Evolutionary conservation across 2,329 filamentous ascomycete genomes (phyloP).

Genomic region (Sclerotinia borealis): DNA sequence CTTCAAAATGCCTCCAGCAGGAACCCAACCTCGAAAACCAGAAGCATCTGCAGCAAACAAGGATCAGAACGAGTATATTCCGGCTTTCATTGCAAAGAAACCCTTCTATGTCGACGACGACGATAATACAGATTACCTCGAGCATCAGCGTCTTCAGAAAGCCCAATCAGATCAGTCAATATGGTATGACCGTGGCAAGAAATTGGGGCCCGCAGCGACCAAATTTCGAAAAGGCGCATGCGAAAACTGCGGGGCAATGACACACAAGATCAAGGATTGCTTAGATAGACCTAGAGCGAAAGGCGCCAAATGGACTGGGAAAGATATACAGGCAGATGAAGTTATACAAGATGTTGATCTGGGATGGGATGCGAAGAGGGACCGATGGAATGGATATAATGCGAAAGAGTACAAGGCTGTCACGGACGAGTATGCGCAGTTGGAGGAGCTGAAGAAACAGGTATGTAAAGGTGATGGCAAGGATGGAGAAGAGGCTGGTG

Average conservation of each 20-base stretch:
- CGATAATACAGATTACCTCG: slow-evolving; percentile 79
- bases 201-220: slow-evolving; percentile 78
- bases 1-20: slow-evolving; percentile 37
- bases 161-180: slow-evolving; percentile 61
- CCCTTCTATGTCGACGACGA: slow-evolving; percentile 89
- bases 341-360: slow-evolving; percentile 76
- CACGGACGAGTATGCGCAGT: slow-evolving; percentile 81
- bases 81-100: slow-evolving; percentile 94
- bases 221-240: slow-evolving; percentile 98
- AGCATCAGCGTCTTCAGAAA: slow-evolving; percentile 81
- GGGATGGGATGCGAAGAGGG: slow-evolving; percentile 95
- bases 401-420: slow-evolving; percentile 76
- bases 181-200: slow-evolving; percentile 92
- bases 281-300: slow-evolving; percentile 80
- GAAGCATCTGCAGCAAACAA: slow-evolving; percentile 50
- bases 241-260: slow-evolving; percentile 97
- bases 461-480: slow-evolving; percentile 41
- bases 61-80: slow-evolving; percentile 97
- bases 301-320: slow-evolving; percentile 87
- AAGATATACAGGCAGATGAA: slow-evolving; percentile 90
- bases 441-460: slow-evolving; percentile 65
- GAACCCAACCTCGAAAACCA: slow-evolving; percentile 31
- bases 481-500: slow-evolving; percentile 45
- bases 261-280: slow-evolving; percentile 92
- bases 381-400: slow-evolving; percentile 98